A percentile compares a stretch with the other conserved stretches of the same genome.
phyloP scores from a whole-genome alignment of 176 grass and related monocot genomes.

The Rhynchospora tenuis region DNA sequence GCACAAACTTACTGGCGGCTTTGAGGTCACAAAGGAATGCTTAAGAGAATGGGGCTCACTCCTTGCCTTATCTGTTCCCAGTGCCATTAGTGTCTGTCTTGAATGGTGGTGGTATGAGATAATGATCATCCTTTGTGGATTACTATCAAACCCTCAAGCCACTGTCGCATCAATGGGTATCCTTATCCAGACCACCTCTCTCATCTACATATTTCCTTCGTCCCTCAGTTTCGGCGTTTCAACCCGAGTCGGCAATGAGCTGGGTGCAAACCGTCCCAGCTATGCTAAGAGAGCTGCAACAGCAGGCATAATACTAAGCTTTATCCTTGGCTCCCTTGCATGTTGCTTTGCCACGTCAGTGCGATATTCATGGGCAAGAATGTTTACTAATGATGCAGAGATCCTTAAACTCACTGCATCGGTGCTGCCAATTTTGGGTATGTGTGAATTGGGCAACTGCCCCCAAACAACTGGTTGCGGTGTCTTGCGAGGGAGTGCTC shows the following conservation, averaged over 20 bases:
- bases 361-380: background rate
- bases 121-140: conserved; percentile 13
- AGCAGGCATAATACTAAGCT: background rate
- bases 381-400: conserved; percentile 12
- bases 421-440: conserved; percentile 20
- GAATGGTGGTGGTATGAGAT: conserved; percentile 43
- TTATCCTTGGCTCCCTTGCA: background rate
- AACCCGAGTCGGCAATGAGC: conserved; percentile 17
- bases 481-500: background rate
- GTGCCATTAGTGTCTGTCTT: conserved; percentile 34
- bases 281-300: background rate
- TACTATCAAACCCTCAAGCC: background rate
- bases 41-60: conserved; percentile 59
- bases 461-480: conserved; percentile 20
- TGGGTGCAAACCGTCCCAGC: background rate
- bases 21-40: conserved; percentile 32
- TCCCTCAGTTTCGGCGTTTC: conserved; percentile 25
- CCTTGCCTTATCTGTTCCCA: conserved; percentile 41
- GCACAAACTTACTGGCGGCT: conserved; percentile 49
- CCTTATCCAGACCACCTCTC: conserved; percentile 16
- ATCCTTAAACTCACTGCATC: conserved; percentile 6
- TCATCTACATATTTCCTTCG: conserved; percentile 15
- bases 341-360: conserved; percentile 22
- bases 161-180: conserved; percentile 11
- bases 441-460: conserved; percentile 31